phyloP scores from a whole-genome alignment of 495 filamentous ascomycete species.

The Mytilinidion resinicola region DNA sequence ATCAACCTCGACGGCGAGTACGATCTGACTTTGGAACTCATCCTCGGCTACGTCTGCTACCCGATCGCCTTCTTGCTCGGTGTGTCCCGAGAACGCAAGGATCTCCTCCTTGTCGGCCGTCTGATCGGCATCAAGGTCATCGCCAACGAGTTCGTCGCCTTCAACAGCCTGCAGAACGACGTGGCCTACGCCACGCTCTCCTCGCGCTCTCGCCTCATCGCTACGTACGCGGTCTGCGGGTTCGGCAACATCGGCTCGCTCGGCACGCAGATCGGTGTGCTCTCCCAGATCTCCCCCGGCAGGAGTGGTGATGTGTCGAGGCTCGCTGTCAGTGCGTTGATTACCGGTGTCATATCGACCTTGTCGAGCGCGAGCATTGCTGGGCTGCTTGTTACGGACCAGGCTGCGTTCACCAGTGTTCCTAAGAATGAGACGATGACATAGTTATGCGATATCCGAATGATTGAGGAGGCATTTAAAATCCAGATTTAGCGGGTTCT shows the following conservation, averaged over 20 bases:
- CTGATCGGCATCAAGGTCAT: slow-evolving; percentile 82
- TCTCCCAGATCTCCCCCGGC: slow-evolving; percentile 70
- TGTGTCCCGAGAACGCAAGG: slow-evolving; percentile 59
- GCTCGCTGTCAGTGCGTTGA: slow-evolving; percentile 69
- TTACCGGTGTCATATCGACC: slow-evolving; percentile 72
- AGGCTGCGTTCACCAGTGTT: neutral
- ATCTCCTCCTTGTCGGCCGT: slow-evolving; percentile 66
- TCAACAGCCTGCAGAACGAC: slow-evolving; percentile 42
- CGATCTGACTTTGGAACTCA: slow-evolving; percentile 63
- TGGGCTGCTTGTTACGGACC: slow-evolving; percentile 61
- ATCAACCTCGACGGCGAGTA: slow-evolving; percentile 61
- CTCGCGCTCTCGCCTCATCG: slow-evolving; percentile 64
- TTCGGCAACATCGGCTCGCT: slow-evolving; percentile 72
- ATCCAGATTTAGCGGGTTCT: too few relatives aligned
- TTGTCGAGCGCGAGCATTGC: slow-evolving; percentile 77
- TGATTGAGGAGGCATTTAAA: too few relatives aligned
- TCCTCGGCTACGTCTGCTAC: slow-evolving; percentile 80
- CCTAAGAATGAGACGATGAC: neutral
- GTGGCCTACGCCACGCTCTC: slow-evolving; percentile 50
- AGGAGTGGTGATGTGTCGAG: slow-evolving; percentile 68
- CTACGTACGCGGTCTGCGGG: slow-evolving; percentile 61
- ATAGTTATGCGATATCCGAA: neutral
- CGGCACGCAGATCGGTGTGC: slow-evolving; percentile 79
- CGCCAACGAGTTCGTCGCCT: slow-evolving; percentile 50
- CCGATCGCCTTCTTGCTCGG: slow-evolving; percentile 80